Evolutionary conservation across 208 protist genomes (phyloP).

Genomic region (Borovskyia barvae): DNA sequence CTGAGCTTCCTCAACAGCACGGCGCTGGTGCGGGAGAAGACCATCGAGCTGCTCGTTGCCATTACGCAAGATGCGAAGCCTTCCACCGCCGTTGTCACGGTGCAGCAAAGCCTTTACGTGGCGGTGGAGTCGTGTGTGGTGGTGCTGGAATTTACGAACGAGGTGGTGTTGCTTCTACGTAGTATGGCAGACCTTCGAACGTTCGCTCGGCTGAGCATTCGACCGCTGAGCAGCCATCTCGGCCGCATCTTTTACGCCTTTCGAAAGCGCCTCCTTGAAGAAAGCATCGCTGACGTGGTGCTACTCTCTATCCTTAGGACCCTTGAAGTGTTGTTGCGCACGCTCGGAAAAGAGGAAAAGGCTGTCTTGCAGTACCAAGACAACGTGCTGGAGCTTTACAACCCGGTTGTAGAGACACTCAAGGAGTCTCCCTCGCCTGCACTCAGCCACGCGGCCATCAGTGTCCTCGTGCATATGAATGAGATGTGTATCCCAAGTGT

Average conservation of each 20-base stretch:
- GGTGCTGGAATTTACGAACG: constrained; percentile 82
- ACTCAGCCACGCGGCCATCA: constrained; percentile 75
- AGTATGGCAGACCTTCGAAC: constrained; percentile 84
- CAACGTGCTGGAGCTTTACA: constrained; percentile 78
- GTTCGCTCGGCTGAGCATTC: constrained; percentile 73
- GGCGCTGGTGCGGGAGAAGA: constrained; percentile 70
- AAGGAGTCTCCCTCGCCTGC: constrained; percentile 62
- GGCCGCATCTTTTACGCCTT: constrained; percentile 85
- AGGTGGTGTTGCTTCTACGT: constrained; percentile 67
- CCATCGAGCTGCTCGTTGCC: constrained; percentile 76
- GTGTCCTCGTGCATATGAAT: constrained; percentile 79
- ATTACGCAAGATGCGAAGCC: constrained; percentile 72
- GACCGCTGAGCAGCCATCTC: constrained; percentile 69
- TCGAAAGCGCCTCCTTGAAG: constrained; percentile 57
- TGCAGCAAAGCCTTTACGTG: constrained; percentile 78
- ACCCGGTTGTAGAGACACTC: constrained; percentile 57
- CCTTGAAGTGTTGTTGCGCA: constrained; percentile 60
- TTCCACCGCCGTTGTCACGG: constrained; percentile 38
- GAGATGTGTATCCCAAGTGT: constrained; percentile 51
- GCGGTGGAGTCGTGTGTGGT: constrained; percentile 83
- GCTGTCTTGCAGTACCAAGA: constrained; percentile 78
- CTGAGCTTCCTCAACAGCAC: constrained; percentile 81
- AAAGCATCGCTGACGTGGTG: constrained; percentile 63
- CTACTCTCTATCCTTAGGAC: constrained; percentile 75
- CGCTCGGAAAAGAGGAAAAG: constrained; percentile 60